These are phyloP conservation scores for Diaporthe citriasiana DNA, from an alignment of 2,329 filamentous ascomycete genomes.

Conservation along the genomic window DNA sequence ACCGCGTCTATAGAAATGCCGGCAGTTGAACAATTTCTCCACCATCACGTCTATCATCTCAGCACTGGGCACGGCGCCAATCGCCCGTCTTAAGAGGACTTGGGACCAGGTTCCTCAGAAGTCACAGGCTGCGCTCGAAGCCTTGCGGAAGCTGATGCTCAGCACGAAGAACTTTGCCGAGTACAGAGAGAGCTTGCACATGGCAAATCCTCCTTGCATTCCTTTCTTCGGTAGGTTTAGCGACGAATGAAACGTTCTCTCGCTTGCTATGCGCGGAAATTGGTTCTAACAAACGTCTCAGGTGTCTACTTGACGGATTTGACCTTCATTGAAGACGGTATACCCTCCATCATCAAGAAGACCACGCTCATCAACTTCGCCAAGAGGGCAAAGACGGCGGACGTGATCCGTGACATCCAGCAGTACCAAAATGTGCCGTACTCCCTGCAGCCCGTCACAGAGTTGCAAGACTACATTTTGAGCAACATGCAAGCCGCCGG, in stretches of 20 bases:
- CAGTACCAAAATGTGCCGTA: constrained; percentile 99
- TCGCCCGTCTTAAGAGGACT: constrained; percentile 91
- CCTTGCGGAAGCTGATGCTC: constrained; percentile 94
- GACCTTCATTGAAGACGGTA: constrained; percentile 98
- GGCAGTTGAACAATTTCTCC: constrained; percentile 93
- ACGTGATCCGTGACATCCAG: constrained; percentile 98
- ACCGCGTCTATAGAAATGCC: constrained; percentile 81
- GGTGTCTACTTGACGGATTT: constrained; percentile 97
- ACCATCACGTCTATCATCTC: constrained; percentile 98
- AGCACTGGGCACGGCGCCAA: constrained; percentile 92
- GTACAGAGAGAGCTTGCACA: constrained; percentile 93
- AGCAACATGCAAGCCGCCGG: constrained; percentile 96
- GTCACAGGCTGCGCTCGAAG: constrained; percentile 84
- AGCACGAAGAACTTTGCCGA: constrained; percentile 99
- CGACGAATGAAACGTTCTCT: background rate
- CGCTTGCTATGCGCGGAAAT: background rate
- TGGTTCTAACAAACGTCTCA: constrained; percentile 54
- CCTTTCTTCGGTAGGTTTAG: constrained; percentile 88
- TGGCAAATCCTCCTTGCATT: constrained; percentile 95
- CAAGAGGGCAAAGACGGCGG: constrained; percentile 96
- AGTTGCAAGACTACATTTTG: constrained; percentile 96
- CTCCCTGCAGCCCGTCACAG: constrained; percentile 86
- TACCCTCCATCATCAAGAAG: constrained; percentile 95
- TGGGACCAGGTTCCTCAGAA: constrained; percentile 94
- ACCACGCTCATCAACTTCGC: constrained; percentile 98